These are phyloP conservation scores for Ustilago curta DNA, from an alignment of 1,284 basidiomycete genomes.

Conservation along the genomic window DNA sequence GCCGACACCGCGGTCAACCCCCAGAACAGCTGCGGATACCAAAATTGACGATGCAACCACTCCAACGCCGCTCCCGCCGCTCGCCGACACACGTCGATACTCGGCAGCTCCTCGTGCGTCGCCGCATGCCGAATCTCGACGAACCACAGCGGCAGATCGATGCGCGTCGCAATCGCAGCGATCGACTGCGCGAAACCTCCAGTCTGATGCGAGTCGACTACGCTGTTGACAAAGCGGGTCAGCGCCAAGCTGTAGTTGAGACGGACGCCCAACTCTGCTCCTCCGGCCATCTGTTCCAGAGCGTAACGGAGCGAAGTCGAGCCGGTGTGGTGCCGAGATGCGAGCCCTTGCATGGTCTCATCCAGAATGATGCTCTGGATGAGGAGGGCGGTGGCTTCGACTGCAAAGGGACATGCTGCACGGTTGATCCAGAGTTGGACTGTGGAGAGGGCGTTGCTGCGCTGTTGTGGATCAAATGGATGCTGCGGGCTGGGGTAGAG, in stretches of 20 bases:
- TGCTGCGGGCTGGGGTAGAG: constrained; percentile 41
- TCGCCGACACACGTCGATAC: constrained; percentile 81
- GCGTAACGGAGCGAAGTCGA: constrained; percentile 16
- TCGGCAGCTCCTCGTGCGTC: constrained; percentile 94
- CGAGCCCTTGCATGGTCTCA: constrained; percentile 46
- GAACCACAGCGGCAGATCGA: constrained; percentile 87
- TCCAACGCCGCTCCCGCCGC: constrained; percentile 73
- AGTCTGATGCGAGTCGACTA: constrained; percentile 89
- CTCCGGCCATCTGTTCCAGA: constrained; percentile 48
- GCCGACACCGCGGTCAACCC: constrained; percentile 14
- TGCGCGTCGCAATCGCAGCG: constrained; percentile 83
- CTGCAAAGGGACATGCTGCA: constrained; percentile 62
- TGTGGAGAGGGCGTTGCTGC: constrained; percentile 38
- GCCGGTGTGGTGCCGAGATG: background rate
- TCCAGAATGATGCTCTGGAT: constrained; percentile 58
- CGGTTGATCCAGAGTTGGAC: constrained; percentile 65
- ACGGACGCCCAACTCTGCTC: constrained; percentile 41
- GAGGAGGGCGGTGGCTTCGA: constrained; percentile 63
- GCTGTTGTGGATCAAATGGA: constrained; percentile 10
- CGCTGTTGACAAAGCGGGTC: constrained; percentile 79
- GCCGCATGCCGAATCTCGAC: constrained; percentile 95
- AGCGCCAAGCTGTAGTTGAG: constrained; percentile 60
- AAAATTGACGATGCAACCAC: constrained; percentile 62
- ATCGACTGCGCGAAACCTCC: constrained; percentile 85
- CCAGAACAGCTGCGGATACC: constrained; percentile 50